phyloP scores from a whole-genome alignment of 768 basidiomycete genomes.

The Kwoniella pini region DNA sequence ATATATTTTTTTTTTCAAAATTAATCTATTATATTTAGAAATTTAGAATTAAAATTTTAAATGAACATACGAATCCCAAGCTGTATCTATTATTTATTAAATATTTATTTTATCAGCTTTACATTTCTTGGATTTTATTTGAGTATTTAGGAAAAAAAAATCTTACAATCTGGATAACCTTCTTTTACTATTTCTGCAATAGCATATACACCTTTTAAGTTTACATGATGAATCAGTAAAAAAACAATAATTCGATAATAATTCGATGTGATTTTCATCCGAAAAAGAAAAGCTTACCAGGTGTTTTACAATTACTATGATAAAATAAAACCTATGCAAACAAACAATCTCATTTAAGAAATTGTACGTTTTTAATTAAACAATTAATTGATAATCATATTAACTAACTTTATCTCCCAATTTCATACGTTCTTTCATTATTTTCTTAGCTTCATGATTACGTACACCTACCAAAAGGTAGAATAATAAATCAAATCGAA shows the following conservation, averaged over 20 bases:
- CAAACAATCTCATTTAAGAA: constrained; percentile 2
- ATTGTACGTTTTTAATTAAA: too few species aligned
- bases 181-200: constrained; percentile 68
- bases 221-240: background rate
- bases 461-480: constrained; percentile 39
- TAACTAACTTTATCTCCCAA: constrained; percentile 45
- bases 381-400: too few species aligned
- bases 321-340: constrained; percentile 49
- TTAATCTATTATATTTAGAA: too few species aligned
- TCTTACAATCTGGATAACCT: constrained; percentile 86
- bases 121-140: background rate
- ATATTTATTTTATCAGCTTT: background rate
- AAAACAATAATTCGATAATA: background rate
- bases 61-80: constrained; percentile 78
- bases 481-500: background rate
- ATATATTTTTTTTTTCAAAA: too few species aligned
- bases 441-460: constrained; percentile 52
- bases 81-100: constrained; percentile 70
- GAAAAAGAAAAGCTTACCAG: constrained; percentile 22
- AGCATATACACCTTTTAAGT: constrained; percentile 39
- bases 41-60: too few species aligned
- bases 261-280: background rate
- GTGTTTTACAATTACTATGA: constrained; percentile 51
- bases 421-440: constrained; percentile 54
- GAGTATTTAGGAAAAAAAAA: background rate